phyloP scores from a whole-genome alignment of 305 asterid genomes.

The Fraxinus sp. region DNA sequence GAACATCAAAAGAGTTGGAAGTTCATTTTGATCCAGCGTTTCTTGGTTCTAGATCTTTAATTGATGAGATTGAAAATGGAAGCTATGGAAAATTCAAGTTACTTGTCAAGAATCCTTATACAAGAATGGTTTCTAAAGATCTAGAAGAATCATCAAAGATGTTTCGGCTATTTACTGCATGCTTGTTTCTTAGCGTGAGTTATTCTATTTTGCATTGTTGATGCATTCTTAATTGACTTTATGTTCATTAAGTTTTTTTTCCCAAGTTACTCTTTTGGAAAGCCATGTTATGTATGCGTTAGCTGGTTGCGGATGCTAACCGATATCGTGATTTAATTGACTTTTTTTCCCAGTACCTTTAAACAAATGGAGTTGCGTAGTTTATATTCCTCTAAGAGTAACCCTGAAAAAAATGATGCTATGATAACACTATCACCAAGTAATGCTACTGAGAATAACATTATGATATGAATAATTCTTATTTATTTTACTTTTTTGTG shows the following conservation, averaged over 20 bases:
- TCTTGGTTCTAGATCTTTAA: slow-evolving; percentile 73
- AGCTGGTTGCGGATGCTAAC: slow-evolving; percentile 11
- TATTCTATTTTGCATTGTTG: slow-evolving; percentile 17
- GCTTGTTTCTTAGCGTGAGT: slow-evolving; percentile 89
- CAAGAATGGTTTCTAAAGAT: slow-evolving; percentile 87
- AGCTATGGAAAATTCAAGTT: slow-evolving; percentile 73
- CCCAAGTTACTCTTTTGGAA: slow-evolving; percentile 1
- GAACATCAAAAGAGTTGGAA: slow-evolving; percentile 53
- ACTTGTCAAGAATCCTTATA: slow-evolving; percentile 74
- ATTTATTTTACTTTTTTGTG: not conserved
- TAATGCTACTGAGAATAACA: not conserved
- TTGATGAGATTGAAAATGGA: slow-evolving; percentile 68
- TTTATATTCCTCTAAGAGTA: not conserved
- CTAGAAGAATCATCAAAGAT: slow-evolving; percentile 73
- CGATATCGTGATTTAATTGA: not conserved
- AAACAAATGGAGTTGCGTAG: not conserved
- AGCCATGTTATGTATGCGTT: slow-evolving; percentile 11
- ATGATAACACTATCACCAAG: not conserved
- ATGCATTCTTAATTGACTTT: slow-evolving; percentile 9
- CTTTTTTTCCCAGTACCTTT: not conserved
- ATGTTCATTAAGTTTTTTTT: slow-evolving; percentile 13
- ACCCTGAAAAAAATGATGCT: not conserved
- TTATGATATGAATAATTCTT: slow-evolving; percentile 7
- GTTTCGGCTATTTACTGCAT: slow-evolving; percentile 77
- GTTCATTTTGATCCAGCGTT: slow-evolving; percentile 89